phyloP scores from a whole-genome alignment of 176 grass and related monocot species.

The Saccharum spontaneum region DNA sequence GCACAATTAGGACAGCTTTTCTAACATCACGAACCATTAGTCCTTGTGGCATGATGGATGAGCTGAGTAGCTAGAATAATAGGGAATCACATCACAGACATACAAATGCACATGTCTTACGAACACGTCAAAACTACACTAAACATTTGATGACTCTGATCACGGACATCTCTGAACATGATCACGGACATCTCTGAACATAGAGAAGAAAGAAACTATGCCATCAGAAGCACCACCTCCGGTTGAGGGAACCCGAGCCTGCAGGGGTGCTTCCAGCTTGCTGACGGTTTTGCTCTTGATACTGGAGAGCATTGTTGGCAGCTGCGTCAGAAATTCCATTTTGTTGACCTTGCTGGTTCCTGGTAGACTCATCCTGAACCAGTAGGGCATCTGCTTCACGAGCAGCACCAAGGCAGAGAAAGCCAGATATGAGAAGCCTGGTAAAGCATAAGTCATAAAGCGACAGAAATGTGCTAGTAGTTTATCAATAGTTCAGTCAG shows the following conservation, averaged over 20 bases:
- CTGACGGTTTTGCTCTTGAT: conserved; percentile 42
- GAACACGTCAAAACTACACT: conserved; percentile 32
- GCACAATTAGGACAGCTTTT: too few relatives aligned
- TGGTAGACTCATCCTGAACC: conserved; percentile 28
- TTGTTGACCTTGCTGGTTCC: conserved; percentile 36
- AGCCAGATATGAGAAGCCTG: conserved; percentile 94
- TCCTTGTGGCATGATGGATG: too few relatives aligned
- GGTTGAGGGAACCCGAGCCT: too few relatives aligned
- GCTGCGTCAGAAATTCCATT: conserved; percentile 27
- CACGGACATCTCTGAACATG: too few relatives aligned
- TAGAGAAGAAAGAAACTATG: conserved; percentile 90
- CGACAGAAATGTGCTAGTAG: conserved; percentile 8
- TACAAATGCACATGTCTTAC: conserved; percentile 9
- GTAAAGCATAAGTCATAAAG: conserved; percentile 19
- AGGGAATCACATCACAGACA: conserved; percentile 8
- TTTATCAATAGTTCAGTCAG: not conserved
- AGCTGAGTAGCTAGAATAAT: too few relatives aligned
- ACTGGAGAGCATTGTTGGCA: conserved; percentile 22
- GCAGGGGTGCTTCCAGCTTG: conserved; percentile 47
- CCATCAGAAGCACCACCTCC: conserved; percentile 77
- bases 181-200: conserved; percentile 79
- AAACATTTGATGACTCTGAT: conserved; percentile 9
- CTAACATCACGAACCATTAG: too few relatives aligned
- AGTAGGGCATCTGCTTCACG: conserved; percentile 35
- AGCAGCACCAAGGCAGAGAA: conserved; percentile 60